These are phyloP conservation scores for Ophiostoma sp. DNA, from an alignment of 2,329 filamentous ascomycete genomes.

Conservation along the genomic window DNA sequence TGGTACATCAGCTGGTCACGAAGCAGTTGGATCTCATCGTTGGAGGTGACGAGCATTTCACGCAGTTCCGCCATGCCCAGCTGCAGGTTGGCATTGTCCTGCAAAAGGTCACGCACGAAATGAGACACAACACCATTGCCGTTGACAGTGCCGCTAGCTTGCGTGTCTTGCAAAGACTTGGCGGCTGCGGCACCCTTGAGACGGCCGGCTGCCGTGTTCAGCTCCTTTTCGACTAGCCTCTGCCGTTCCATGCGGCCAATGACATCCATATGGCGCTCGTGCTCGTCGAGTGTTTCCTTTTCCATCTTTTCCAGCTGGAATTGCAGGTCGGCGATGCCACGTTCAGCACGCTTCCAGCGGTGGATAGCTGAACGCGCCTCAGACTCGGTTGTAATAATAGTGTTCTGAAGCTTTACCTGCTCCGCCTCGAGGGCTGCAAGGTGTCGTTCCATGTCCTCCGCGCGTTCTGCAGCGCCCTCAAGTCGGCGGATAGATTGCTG, in stretches of 20 bases:
- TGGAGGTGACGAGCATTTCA: slow-evolving; percentile 84
- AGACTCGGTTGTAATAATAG: slow-evolving; percentile 61
- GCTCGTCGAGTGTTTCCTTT: slow-evolving; percentile 72
- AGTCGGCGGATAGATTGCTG: slow-evolving; percentile 72
- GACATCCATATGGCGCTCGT: slow-evolving; percentile 74
- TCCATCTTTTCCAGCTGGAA: slow-evolving; percentile 88
- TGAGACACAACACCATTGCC: slow-evolving; percentile 70
- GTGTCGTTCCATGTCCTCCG: slow-evolving; percentile 74
- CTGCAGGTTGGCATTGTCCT: slow-evolving; percentile 92
- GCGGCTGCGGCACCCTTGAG: slow-evolving; percentile 75
- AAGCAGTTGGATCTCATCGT: slow-evolving; percentile 85
- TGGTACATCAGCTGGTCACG: slow-evolving; percentile 76
- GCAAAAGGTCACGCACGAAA: slow-evolving; percentile 90
- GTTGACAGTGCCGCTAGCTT: slow-evolving; percentile 46
- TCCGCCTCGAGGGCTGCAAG: slow-evolving; percentile 75
- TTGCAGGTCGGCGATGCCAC: slow-evolving; percentile 70
- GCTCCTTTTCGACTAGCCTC: slow-evolving; percentile 72
- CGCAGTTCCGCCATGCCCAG: slow-evolving; percentile 85
- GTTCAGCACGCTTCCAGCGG: slow-evolving; percentile 81
- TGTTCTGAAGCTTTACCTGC: slow-evolving; percentile 65
- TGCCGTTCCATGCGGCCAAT: slow-evolving; percentile 78
- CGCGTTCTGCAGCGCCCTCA: slow-evolving; percentile 66
- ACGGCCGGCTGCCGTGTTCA: slow-evolving; percentile 71
- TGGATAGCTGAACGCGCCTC: slow-evolving; percentile 74
- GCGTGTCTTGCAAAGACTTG: slow-evolving; percentile 53